A percentile compares a stretch with the other conserved stretches of the same genome.
Evolutionary conservation across 164 flowering plant species (phyloP).

Genomic region (Chimonanthus praecox): DNA sequence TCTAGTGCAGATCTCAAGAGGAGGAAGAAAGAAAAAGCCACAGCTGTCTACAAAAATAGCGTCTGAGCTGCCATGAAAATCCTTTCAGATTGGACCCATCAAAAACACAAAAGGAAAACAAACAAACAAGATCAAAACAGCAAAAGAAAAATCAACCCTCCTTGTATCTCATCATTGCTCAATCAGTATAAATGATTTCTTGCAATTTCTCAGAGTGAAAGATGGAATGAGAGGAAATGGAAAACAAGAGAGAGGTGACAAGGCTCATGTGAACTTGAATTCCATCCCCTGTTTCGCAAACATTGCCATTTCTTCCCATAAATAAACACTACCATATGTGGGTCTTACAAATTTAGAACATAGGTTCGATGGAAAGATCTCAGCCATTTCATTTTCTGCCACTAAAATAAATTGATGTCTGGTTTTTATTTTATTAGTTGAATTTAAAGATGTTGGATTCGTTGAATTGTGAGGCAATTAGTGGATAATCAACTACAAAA

Average conservation of each 20-base stretch:
- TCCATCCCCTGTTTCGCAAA: background rate
- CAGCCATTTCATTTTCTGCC: no score
- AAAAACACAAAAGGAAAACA: slow-evolving; percentile 1
- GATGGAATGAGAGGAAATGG: slow-evolving; percentile 2
- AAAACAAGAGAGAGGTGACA: slow-evolving; percentile 7
- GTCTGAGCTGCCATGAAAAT: slow-evolving; percentile 10
- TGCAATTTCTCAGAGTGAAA: slow-evolving; percentile 9
- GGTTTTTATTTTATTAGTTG: no score
- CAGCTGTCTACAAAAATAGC: slow-evolving; percentile 10
- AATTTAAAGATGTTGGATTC: no score
- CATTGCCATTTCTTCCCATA: no score
- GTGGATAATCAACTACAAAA: no score
- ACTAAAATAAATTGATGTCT: no score
- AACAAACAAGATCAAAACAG: slow-evolving; percentile 5
- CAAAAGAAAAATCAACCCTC: background rate
- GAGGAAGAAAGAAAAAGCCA: slow-evolving; percentile 2
- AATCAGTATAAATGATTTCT: slow-evolving; percentile 17
- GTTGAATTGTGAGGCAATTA: no score
- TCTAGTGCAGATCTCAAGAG: background rate
- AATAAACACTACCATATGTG: no score
- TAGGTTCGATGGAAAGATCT: no score
- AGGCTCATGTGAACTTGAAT: slow-evolving; percentile 7
- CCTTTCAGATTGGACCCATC: slow-evolving; percentile 40
- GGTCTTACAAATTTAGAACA: no score
- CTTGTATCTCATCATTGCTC: slow-evolving; percentile 30